Evolutionary conservation across 129 eudicot species (phyloP).

Genomic region (Deinandra increscens): DNA sequence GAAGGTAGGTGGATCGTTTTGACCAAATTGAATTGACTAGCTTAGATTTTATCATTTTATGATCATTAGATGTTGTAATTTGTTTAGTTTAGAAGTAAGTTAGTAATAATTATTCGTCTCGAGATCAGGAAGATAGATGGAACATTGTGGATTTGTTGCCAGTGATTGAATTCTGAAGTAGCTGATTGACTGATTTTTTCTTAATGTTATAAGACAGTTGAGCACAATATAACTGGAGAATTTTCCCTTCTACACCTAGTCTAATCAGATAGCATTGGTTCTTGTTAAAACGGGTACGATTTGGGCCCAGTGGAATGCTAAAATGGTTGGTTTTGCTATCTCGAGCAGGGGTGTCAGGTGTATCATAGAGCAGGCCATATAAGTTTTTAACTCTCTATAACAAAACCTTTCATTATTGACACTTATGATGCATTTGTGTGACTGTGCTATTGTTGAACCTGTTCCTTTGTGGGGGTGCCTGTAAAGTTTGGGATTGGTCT

Average conservation of each 20-base stretch:
- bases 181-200: background rate
- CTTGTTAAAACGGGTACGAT: background rate
- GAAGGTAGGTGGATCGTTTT: slow-evolving; percentile 5
- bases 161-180: background rate
- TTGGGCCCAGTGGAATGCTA: background rate
- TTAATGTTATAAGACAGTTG: background rate
- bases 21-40: background rate
- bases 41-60: too few species aligned
- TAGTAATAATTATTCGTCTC: background rate
- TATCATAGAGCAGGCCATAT: background rate
- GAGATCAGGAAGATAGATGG: slow-evolving; percentile 15
- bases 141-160: slow-evolving; percentile 12
- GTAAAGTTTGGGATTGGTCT: background rate
- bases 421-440: background rate
- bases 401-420: background rate
- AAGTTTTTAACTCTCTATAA: background rate
- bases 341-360: background rate
- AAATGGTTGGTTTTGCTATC: slow-evolving; percentile 3
- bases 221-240: background rate
- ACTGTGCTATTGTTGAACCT: background rate
- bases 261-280: background rate
- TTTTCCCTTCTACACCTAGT: background rate
- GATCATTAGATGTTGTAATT: background rate
- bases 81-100: background rate
- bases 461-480: background rate